Evolutionary conservation across 2,329 filamentous ascomycete genomes (phyloP).

Genomic region (Trichoderma citrinoviride): DNA sequence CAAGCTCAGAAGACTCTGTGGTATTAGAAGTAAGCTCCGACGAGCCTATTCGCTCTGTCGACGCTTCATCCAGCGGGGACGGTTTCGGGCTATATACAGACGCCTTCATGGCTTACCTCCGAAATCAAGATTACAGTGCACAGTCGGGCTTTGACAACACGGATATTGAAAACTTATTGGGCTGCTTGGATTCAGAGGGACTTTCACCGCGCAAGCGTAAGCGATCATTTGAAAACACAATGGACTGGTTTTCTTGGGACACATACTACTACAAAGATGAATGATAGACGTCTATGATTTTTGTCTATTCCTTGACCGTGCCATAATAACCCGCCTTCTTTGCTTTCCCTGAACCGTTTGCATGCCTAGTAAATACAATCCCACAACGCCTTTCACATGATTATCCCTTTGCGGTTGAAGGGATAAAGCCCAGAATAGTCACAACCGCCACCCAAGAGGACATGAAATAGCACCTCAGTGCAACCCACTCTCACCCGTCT

Average conservation of each 20-base stretch:
- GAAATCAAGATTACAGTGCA: background rate
- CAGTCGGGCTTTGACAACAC: background rate
- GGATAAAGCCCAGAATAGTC: background rate
- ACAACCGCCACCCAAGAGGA: background rate
- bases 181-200: background rate
- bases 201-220: background rate
- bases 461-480: background rate
- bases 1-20: background rate
- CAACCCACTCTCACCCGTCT: conserved; percentile 21
- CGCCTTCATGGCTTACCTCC: conserved; percentile 2
- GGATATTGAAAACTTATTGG: background rate
- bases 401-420: background rate
- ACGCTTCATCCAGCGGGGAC: background rate
- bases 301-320: background rate
- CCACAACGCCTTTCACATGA: background rate
- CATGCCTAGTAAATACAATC: background rate
- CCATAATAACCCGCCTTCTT: background rate
- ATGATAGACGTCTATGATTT: background rate
- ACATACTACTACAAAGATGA: conserved; percentile 1
- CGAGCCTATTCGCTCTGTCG: background rate
- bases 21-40: background rate
- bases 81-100: background rate
- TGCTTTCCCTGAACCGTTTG: background rate
- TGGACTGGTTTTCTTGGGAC: conserved; percentile 10
- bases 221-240: background rate